These are phyloP conservation scores for Golubevia pallescens DNA, from an alignment of 1,284 basidiomycete genomes.

Conservation along the genomic window DNA sequence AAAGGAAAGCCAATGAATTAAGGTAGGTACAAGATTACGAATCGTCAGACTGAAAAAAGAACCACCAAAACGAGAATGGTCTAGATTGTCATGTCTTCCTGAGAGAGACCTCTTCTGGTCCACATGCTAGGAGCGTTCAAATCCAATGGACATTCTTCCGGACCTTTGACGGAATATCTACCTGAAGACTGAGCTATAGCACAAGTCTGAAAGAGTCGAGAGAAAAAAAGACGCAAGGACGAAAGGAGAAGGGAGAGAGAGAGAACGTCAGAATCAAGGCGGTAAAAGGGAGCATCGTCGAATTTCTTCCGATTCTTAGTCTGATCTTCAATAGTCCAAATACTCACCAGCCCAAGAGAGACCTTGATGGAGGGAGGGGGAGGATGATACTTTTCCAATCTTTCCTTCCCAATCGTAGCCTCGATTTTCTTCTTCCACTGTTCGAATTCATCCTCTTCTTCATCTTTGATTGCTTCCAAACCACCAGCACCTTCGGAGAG, in stretches of 20 bases:
- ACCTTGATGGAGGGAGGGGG: slow-evolving; percentile 17
- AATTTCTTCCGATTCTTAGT: slow-evolving; percentile 15
- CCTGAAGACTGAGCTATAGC: no score
- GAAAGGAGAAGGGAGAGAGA: no score
- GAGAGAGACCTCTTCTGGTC: slow-evolving; percentile 17
- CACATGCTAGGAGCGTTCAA: slow-evolving; percentile 22
- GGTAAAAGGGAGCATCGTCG: no score
- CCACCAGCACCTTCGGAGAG: neutral
- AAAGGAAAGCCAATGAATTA: no score
- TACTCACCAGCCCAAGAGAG: slow-evolving; percentile 15
- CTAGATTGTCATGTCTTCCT: slow-evolving; percentile 14
- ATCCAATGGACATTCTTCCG: slow-evolving; percentile 11
- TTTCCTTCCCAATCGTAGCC: neutral
- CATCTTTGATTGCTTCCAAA: neutral
- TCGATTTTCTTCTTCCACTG: neutral
- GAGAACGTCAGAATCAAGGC: no score
- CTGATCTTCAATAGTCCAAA: slow-evolving; percentile 12
- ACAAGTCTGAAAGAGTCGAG: no score
- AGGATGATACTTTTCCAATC: slow-evolving; percentile 12
- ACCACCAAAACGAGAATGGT: no score
- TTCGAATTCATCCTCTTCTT: neutral
- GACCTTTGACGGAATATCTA: no score
- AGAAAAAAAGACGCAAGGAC: no score
- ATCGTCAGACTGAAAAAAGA: no score
- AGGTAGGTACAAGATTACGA: no score